Conservation (phyloP, 345 rosid species). For the Sapria himalayana region DNA sequence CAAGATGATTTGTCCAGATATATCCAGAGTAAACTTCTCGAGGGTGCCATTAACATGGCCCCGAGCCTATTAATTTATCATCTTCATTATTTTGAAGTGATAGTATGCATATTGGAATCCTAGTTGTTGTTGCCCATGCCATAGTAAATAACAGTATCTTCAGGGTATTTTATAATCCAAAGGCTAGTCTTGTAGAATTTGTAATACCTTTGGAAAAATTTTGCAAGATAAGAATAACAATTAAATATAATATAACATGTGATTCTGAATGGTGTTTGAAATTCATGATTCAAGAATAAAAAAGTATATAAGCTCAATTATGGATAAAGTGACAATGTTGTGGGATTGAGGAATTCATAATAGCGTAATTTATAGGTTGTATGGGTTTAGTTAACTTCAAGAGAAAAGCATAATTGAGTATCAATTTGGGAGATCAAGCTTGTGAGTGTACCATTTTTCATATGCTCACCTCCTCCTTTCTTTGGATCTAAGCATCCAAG, state of each 20-base stretch:
- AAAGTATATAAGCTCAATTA: conserved; percentile 90
- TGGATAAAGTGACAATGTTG: conserved; percentile 70
- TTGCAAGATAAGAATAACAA: conserved; percentile 65
- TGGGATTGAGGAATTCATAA: conserved; percentile 85
- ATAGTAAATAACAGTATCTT: conserved; percentile 86
- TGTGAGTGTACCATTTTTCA: conserved; percentile 76
- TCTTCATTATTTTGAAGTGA: conserved; percentile 94
- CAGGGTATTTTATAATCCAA: conserved; percentile 81
- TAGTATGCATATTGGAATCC: conserved; percentile 98
- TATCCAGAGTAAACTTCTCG: too few relatives aligned
- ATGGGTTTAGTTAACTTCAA: conserved; percentile 94
- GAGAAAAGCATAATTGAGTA: conserved; percentile 74
- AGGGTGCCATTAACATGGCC: too few relatives aligned
- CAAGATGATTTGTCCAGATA: too few relatives aligned
- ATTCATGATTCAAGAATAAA: conserved; percentile 93
- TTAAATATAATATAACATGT: conserved; percentile 84
- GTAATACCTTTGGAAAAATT: conserved; percentile 92
- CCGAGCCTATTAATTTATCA: too few relatives aligned
- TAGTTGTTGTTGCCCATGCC: conserved; percentile 99
- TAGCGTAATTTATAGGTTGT: conserved; percentile 99
- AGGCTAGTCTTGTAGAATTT: conserved; percentile 95
- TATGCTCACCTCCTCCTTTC: conserved; percentile 96
- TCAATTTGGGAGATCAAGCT: conserved; percentile 95
- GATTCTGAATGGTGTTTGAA: conserved; percentile 96
- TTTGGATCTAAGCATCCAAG: conserved; percentile 82